phyloP scores from a whole-genome alignment of 2,329 filamentous ascomycete species.

The Scytalidium sp. region DNA sequence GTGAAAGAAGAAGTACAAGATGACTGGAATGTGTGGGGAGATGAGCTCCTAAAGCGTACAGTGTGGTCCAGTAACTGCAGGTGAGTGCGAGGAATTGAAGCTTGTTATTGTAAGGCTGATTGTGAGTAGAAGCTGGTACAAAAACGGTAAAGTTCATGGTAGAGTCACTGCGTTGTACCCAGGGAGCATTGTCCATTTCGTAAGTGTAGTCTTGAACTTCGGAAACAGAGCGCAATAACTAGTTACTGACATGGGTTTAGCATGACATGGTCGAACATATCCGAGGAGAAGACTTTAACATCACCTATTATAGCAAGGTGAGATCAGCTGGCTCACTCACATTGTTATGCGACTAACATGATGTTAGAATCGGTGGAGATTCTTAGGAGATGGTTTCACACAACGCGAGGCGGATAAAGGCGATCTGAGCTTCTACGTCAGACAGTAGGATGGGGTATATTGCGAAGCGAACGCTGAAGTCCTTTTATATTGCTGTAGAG shows the following conservation, averaged over 20 bases:
- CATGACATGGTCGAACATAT: slow-evolving; percentile 33
- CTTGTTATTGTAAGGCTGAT: not conserved
- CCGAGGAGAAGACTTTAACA: slow-evolving; percentile 45
- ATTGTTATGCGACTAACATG: too few relatives aligned
- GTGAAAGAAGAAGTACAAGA: slow-evolving; percentile 34
- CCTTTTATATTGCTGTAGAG: not conserved
- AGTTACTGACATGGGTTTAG: not conserved
- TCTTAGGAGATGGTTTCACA: slow-evolving; percentile 37
- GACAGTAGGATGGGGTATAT: not conserved
- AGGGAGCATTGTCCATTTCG: slow-evolving; percentile 15
- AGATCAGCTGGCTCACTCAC: too few relatives aligned
- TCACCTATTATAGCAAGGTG: slow-evolving; percentile 40
- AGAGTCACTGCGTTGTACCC: slow-evolving; percentile 1
- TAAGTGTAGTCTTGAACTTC: slow-evolving; percentile 2
- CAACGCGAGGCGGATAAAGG: slow-evolving; percentile 29
- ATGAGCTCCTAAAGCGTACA: slow-evolving; percentile 39
- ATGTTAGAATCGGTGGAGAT: slow-evolving; percentile 26
- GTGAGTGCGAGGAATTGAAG: slow-evolving; percentile 14
- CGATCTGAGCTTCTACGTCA: slow-evolving; percentile 11
- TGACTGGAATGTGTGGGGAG: slow-evolving; percentile 36
- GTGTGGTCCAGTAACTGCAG: slow-evolving; percentile 36
- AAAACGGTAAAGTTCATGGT: slow-evolving; percentile 2
- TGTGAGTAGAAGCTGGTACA: slow-evolving; percentile 19
- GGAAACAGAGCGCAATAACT: not conserved
- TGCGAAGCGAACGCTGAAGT: not conserved